A percentile compares a stretch with the other conserved stretches of the same genome.
These are phyloP conservation scores for Lecanicillium sp. DNA, from an alignment of 2,329 filamentous ascomycete genomes.

Conservation along the genomic window DNA sequence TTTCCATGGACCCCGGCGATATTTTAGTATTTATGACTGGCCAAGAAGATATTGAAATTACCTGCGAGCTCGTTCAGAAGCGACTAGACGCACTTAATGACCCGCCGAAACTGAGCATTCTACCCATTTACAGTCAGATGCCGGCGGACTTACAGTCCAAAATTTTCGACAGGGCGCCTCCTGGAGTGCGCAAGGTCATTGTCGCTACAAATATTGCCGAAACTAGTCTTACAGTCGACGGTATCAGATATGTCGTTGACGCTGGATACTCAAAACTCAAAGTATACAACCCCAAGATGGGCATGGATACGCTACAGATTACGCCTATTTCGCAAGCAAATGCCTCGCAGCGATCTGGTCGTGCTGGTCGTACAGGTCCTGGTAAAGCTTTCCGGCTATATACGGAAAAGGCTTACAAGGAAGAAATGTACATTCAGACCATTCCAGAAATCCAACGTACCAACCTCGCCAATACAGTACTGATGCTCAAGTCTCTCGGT, in stretches of 20 bases:
- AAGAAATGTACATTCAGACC: conserved; percentile 92
- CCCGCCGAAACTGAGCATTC: conserved; percentile 84
- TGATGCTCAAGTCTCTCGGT: conserved; percentile 88
- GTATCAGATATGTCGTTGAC: conserved; percentile 98
- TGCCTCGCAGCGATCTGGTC: conserved; percentile 83
- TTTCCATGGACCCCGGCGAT: conserved; percentile 86
- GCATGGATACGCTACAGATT: conserved; percentile 97
- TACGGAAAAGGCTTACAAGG: conserved; percentile 89
- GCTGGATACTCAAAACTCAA: conserved; percentile 95
- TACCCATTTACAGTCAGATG: conserved; percentile 99
- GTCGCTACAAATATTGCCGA: conserved; percentile 98
- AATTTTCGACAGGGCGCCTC: conserved; percentile 87
- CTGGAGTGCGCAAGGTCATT: conserved; percentile 92
- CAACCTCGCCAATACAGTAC: conserved; percentile 88
- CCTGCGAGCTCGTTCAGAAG: conserved; percentile 87
- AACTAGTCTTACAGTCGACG: conserved; percentile 94
- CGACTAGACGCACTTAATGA: conserved; percentile 84
- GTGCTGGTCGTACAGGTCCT: conserved; percentile 87
- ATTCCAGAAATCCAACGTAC: conserved; percentile 97
- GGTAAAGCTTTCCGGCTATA: conserved; percentile 92
- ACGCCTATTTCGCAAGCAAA: conserved; percentile 98
- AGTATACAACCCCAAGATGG: conserved; percentile 97
- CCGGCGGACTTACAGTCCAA: conserved; percentile 95
- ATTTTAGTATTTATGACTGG: conserved; percentile 99
- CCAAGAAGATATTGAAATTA: conserved; percentile 96